Conservation (phyloP, 495 filamentous ascomycete species). For the Penicillium longicatenatum region DNA sequence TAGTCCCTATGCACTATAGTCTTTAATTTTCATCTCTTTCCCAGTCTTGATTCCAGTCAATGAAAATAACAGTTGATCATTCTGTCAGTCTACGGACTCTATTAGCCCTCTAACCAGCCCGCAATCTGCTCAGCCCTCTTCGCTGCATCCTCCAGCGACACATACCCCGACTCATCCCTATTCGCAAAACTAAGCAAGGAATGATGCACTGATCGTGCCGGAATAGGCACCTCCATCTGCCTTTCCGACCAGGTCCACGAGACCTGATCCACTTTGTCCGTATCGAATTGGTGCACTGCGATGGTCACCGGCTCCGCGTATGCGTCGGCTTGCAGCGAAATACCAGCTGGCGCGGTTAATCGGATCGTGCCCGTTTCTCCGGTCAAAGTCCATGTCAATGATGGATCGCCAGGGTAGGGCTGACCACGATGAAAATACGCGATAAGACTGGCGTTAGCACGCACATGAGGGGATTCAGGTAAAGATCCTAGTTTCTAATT, state of each 20-base stretch:
- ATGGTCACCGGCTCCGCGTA: constrained; percentile 3
- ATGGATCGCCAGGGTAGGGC: constrained; percentile 1
- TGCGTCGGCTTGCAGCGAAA: constrained; percentile 1
- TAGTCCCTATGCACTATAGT: too few species aligned
- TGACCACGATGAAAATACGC: neutral
- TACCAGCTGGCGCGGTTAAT: neutral
- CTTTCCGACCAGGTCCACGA: neutral
- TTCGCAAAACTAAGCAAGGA: neutral
- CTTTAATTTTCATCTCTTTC: too few species aligned
- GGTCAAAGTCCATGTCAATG: neutral
- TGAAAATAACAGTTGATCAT: neutral
- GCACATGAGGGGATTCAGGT: neutral
- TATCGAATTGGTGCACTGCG: neutral
- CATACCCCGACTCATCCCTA: constrained; percentile 5
- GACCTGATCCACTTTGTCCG: neutral
- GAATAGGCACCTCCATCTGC: neutral
- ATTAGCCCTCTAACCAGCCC: neutral
- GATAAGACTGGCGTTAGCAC: neutral
- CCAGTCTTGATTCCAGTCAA: neutral
- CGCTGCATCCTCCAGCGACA: constrained; percentile 2
- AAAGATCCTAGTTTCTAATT: neutral
- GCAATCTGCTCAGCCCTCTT: neutral
- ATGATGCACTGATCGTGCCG: neutral
- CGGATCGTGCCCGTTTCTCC: constrained; percentile 1
- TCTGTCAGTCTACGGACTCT: neutral